Conservation (phyloP, 768 basidiomycete species). For the Macrolepiota albuminosa region DNA sequence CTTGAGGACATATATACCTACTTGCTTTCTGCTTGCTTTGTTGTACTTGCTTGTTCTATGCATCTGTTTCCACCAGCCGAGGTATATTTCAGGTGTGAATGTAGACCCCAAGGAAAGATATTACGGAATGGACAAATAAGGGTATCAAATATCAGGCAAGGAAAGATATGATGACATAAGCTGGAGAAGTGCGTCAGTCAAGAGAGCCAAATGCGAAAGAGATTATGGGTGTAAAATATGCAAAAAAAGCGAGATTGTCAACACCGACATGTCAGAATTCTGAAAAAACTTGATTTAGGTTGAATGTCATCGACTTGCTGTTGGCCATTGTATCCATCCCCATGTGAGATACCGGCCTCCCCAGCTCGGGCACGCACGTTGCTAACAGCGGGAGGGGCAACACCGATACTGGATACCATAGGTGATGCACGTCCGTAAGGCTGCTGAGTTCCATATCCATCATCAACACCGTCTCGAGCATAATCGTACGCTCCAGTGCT, state of each 20-base stretch:
- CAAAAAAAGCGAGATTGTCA: constrained; percentile 29
- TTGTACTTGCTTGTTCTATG: background rate
- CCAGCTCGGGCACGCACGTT: constrained; percentile 67
- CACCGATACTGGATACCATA: constrained; percentile 69
- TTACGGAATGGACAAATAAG: constrained; percentile 21
- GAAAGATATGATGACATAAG: constrained; percentile 26
- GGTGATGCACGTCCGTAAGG: constrained; percentile 74
- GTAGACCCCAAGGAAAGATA: constrained; percentile 9
- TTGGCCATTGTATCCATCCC: constrained; percentile 54
- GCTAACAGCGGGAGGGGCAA: constrained; percentile 69
- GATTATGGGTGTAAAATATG: constrained; percentile 17
- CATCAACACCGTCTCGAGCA: constrained; percentile 42
- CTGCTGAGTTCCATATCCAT: constrained; percentile 48
- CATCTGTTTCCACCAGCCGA: constrained; percentile 1
- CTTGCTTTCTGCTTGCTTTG: background rate
- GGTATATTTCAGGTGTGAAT: constrained; percentile 14
- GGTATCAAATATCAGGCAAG: constrained; percentile 27
- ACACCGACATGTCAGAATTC: constrained; percentile 78
- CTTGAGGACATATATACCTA: background rate
- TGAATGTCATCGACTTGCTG: constrained; percentile 48
- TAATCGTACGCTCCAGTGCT: constrained; percentile 58
- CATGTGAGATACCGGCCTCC: constrained; percentile 61
- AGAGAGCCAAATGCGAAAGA: constrained; percentile 23
- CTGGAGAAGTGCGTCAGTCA: constrained; percentile 17
- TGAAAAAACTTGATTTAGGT: constrained; percentile 53